These are phyloP conservation scores for Sphagnurus paluster DNA, from an alignment of 1,284 basidiomycete genomes.

Conservation along the genomic window DNA sequence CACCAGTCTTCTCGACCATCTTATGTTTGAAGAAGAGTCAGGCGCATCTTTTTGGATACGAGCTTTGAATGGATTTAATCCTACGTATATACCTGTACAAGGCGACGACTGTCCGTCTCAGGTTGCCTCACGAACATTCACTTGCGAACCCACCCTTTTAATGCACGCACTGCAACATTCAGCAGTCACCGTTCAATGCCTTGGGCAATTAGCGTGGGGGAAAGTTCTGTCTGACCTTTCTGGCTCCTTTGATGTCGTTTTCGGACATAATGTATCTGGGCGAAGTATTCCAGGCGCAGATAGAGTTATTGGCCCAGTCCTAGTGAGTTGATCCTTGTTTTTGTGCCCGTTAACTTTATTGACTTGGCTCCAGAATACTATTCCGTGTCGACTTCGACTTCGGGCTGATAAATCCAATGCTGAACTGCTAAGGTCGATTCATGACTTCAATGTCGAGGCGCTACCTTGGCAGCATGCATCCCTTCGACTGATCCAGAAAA, in stretches of 20 bases:
- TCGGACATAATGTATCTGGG: conserved; percentile 51
- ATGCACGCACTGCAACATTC: conserved; percentile 14
- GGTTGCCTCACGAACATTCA: conserved; percentile 16
- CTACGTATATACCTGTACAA: conserved; percentile 14
- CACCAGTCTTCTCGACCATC: conserved; percentile 24
- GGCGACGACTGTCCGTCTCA: not conserved
- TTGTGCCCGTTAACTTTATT: not conserved
- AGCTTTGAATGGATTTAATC: conserved; percentile 29
- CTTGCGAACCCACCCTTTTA: conserved; percentile 17
- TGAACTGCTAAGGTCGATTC: conserved; percentile 39
- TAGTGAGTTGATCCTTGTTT: conserved; percentile 33
- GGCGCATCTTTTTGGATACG: conserved; percentile 43
- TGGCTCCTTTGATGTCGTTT: conserved; percentile 39
- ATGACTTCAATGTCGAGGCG: conserved; percentile 39
- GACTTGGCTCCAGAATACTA: conserved; percentile 38
- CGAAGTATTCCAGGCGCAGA: conserved; percentile 42
- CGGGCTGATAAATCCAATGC: conserved; percentile 28
- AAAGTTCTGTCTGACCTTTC: conserved; percentile 38
- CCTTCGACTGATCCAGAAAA: conserved; percentile 42
- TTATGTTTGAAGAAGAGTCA: conserved; percentile 34
- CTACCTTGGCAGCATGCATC: conserved; percentile 50
- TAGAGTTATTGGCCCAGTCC: conserved; percentile 47
- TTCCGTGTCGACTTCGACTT: conserved; percentile 44
- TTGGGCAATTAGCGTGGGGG: conserved; percentile 42
- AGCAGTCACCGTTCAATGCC: conserved; percentile 29